Evolutionary conservation across 140 eudicot genomes (phyloP), one percentile per base, ranked within the genome.

Genomic region (Anethum foeniculum): DNA sequence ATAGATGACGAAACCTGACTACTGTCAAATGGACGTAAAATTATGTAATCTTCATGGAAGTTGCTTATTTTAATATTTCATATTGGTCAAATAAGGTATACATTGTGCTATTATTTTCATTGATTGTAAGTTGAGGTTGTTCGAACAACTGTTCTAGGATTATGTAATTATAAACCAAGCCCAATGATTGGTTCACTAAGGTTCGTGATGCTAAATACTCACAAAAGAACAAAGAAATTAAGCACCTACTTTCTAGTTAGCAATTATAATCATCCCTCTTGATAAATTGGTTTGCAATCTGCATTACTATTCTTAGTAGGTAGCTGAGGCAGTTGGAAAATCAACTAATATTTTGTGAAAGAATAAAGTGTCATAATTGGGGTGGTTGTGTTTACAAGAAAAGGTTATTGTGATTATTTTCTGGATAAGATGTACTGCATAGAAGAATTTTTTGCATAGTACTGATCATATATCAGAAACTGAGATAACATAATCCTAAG

Each of bases 161-260:
- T 76, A 47, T 78, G 82, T 82, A 81, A 85, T 80, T 69, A 39
- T 28, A 58, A 65, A 69, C 43, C 85, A 32, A 75, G 81, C 71
- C 69, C 46, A 72, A 65, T 80, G 69, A 78, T 79, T 84, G 81
- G 83, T 46, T 76, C 78, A 84, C 84, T 82, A 83, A 88, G 88
- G 60, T 81, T 77, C 64, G 80, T 86, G 83, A 73, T 82, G 54
- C 85, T 54, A 80, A 85, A 28, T 62, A 75, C 83, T 78, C 83
- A 84, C 80, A 79, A 80, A 13, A 54, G 34, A 81, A 71, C 10
- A 79, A 52, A 64, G 51, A 58, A 82, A 80, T 58, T 62, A 77
- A 14, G 32, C 56, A 80, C 84, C 74, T 41, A 82, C 60, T 38
- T 65, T 76, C 43, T 76, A 48, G 1, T 13, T 7, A 68, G 34